Conservation (phyloP, 176 grass and related monocot genomes). For the Avena sativa region DNA sequence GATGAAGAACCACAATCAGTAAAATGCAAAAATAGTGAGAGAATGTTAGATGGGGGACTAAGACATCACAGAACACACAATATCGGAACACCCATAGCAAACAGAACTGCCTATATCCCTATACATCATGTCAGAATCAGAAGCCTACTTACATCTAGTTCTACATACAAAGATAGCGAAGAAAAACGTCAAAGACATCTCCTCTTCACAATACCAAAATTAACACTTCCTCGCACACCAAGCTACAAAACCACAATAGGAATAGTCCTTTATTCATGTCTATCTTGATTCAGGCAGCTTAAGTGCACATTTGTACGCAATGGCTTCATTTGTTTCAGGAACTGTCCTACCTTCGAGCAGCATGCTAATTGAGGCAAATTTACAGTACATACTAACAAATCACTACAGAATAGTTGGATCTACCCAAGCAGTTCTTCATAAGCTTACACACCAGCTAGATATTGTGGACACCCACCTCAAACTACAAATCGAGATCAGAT, state of each 20-base stretch:
- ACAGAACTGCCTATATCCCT: background rate
- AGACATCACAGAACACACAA: too few relatives aligned
- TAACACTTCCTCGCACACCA: background rate
- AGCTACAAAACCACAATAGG: background rate
- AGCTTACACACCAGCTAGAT: background rate
- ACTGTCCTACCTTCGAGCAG: background rate
- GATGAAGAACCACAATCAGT: background rate
- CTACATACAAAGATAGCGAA: background rate
- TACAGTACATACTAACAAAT: background rate
- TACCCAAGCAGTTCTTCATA: background rate
- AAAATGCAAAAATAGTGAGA: background rate
- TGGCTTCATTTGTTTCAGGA: background rate
- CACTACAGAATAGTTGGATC: background rate
- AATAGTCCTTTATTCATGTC: too few relatives aligned
- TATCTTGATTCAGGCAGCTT: background rate
- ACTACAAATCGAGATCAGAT: conserved; percentile 7
- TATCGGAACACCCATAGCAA: too few relatives aligned
- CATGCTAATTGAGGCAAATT: background rate
- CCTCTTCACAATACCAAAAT: background rate
- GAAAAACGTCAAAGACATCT: background rate
- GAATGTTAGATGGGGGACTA: background rate
- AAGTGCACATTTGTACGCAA: background rate
- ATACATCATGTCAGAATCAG: background rate
- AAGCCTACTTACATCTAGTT: background rate
- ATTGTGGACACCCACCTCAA: background rate